Base-by-base conservation (phyloP, 2,329 filamentous ascomycete species). In the Diaporthe aspalathi region DNA sequence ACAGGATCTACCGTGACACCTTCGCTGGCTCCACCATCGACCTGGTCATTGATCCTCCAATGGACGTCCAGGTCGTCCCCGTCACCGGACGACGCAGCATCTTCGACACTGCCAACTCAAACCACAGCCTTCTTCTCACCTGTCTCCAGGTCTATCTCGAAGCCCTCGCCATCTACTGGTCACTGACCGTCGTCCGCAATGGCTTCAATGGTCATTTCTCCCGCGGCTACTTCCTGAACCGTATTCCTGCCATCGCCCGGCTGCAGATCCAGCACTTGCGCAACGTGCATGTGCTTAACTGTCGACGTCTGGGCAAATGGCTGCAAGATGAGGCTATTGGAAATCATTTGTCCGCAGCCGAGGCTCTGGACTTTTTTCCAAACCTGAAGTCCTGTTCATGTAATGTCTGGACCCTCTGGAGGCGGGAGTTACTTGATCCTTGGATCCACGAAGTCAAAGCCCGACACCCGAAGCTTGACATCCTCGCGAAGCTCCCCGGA, bases 131-230 rank as follows among this genome's bases (percentile, higher is more conserved):
- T 24, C 49, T 67, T 1, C 65, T 67, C 12, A 67, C 65, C 65
- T 67, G 65, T 2, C 3, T 29, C 3, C 47, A 53, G 32, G 50
- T 20, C 49, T 53, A 53, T 17, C 14, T 14, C 3, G 65, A 67
- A 35, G 65, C 65, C 17, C 24, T 67, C 9, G 24, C 35, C 40
- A n/a, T 67, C 12, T 67, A 45, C 22, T 67, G 65, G 65, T 45
- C 50, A 12, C 7, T 4, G 24, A 24, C 50, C 5, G 7, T 67
- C 1, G 4, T 67, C 20, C 22, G 38, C 12, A 67, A 67, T 11
- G 32, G 47, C 9, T n/a, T 3, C 16, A 16, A 29, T 2, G 22
- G 50, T 4, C 6, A 32, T 7, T 67, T 67, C 49, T 32, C 12
- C 14, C 63, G 22, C 38, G 16, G 14, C 47, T 54, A 54, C 35